These are phyloP conservation scores for Tolypocladium endophyticum DNA, from an alignment of 2,329 filamentous ascomycete genomes.

Conservation along the genomic window DNA sequence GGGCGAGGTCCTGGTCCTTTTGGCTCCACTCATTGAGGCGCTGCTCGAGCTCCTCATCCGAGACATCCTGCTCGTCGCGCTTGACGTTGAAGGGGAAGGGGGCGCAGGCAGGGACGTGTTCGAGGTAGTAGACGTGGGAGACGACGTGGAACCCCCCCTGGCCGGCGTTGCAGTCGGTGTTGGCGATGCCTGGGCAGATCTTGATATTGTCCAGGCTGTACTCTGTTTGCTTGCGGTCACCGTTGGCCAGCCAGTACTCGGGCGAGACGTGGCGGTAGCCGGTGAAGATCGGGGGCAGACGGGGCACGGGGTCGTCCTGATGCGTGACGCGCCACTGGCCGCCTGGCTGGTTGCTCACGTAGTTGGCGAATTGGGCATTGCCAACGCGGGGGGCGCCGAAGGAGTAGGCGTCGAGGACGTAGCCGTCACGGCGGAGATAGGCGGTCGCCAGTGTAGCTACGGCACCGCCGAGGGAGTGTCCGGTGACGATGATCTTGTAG, in stretches of 20 bases:
- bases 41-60: conserved; percentile 26
- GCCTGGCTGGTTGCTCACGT: conserved; percentile 41
- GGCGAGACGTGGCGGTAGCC: conserved; percentile 58
- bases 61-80: conserved; percentile 11
- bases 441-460: conserved; percentile 50
- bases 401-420: conserved; percentile 46
- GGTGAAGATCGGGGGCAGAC: conserved; percentile 50
- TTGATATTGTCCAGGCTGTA: conserved; percentile 30
- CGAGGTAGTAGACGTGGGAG: conserved; percentile 41
- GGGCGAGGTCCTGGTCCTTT: conserved; percentile 21
- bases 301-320: conserved; percentile 54
- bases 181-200: conserved; percentile 37
- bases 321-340: conserved; percentile 57
- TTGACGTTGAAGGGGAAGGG: conserved; percentile 14
- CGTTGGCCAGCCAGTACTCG: conserved; percentile 52
- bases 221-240: conserved; percentile 18
- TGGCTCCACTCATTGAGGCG: conserved; percentile 24
- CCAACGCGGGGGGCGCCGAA: conserved; percentile 59
- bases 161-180: conserved; percentile 39
- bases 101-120: conserved; percentile 28
- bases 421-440: conserved; percentile 39
- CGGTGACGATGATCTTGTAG: conserved; percentile 48
- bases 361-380: conserved; percentile 42
- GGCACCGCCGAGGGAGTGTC: conserved; percentile 60
- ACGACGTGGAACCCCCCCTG: conserved; percentile 30